A percentile compares a stretch with the other conserved stretches of the same genome.
These are phyloP conservation scores for Scleroderma citrinum DNA, from an alignment of 768 basidiomycete species.

Conservation along the genomic window DNA sequence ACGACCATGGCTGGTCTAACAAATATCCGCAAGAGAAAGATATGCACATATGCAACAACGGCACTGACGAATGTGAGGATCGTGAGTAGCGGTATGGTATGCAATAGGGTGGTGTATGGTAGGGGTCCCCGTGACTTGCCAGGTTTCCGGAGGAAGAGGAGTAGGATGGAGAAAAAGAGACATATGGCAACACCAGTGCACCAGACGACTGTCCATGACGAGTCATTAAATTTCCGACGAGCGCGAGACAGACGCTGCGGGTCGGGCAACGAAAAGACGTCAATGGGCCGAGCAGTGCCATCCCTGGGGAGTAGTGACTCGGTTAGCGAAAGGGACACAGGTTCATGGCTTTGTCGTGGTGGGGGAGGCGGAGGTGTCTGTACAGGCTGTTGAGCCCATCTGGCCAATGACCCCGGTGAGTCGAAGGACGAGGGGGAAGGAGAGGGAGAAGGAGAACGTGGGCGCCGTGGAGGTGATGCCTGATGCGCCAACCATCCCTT, in stretches of 20 bases:
- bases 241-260: slow-evolving; percentile 59
- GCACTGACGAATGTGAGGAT: slow-evolving; percentile 70
- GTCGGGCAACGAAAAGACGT: slow-evolving; percentile 74
- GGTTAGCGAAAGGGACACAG: slow-evolving; percentile 63
- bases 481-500: slow-evolving; percentile 71
- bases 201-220: slow-evolving; percentile 66
- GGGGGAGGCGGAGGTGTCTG: slow-evolving; percentile 35
- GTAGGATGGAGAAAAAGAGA: slow-evolving; percentile 56
- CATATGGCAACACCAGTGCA: slow-evolving; percentile 53
- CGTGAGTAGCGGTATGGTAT: slow-evolving; percentile 71
- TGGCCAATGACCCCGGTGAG: slow-evolving; percentile 30
- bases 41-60: slow-evolving; percentile 63
- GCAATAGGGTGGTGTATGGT: slow-evolving; percentile 68
- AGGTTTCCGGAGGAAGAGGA: slow-evolving; percentile 54
- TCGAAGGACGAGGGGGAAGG: slow-evolving; percentile 27
- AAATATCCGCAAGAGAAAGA: slow-evolving; percentile 72
- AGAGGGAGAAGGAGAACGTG: slow-evolving; percentile 39
- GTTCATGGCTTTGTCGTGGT: slow-evolving; percentile 39
- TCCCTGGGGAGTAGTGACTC: slow-evolving; percentile 76
- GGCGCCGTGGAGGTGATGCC: slow-evolving; percentile 49
- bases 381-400: slow-evolving; percentile 23
- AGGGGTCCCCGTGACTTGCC: slow-evolving; percentile 16
- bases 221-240: slow-evolving; percentile 70
- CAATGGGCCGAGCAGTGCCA: slow-evolving; percentile 53
- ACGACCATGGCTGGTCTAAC: slow-evolving; percentile 78